Evolutionary conservation across 352 stramenopile species (phyloP).

Genomic region (Globisporangium middletonii): DNA sequence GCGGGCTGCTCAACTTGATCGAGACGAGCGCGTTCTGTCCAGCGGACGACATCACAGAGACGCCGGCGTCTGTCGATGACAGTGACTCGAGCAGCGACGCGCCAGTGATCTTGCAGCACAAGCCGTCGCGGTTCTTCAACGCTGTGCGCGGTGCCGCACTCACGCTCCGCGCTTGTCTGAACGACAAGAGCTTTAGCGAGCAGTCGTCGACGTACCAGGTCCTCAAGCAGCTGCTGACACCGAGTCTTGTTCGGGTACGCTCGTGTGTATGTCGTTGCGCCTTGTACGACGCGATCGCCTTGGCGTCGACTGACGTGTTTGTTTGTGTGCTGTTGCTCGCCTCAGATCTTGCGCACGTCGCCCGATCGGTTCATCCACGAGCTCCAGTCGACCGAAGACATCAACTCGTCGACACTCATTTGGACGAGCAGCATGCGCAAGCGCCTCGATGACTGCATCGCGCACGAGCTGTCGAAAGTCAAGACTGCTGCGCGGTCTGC

Average conservation of each 20-base stretch:
- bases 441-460: slow-evolving; percentile 45
- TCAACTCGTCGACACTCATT: slow-evolving; percentile 56
- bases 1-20: slow-evolving; percentile 59
- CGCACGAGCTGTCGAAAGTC: slow-evolving; percentile 58
- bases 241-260: slow-evolving; percentile 66
- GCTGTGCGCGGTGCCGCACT: slow-evolving; percentile 53
- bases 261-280: background rate
- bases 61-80: slow-evolving; percentile 17
- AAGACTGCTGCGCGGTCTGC: slow-evolving; percentile 40
- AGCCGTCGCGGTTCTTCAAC: slow-evolving; percentile 37
- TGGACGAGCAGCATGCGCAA: slow-evolving; percentile 73
- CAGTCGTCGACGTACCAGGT: slow-evolving; percentile 35
- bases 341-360: slow-evolving; percentile 50
- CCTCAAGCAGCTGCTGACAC: slow-evolving; percentile 72
- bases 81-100: slow-evolving; percentile 16
- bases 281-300: too few relatives aligned
- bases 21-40: slow-evolving; percentile 66
- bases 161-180: slow-evolving; percentile 51
- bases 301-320: background rate
- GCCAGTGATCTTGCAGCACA: slow-evolving; percentile 16
- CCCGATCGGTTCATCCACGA: slow-evolving; percentile 55
- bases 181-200: slow-evolving; percentile 31
- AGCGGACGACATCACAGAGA: slow-evolving; percentile 29
- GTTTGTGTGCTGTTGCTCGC: background rate
- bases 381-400: slow-evolving; percentile 58